Conservation (phyloP, 1,139 yeast genomes). For the Saccharomycopsis crataegensis region DNA sequence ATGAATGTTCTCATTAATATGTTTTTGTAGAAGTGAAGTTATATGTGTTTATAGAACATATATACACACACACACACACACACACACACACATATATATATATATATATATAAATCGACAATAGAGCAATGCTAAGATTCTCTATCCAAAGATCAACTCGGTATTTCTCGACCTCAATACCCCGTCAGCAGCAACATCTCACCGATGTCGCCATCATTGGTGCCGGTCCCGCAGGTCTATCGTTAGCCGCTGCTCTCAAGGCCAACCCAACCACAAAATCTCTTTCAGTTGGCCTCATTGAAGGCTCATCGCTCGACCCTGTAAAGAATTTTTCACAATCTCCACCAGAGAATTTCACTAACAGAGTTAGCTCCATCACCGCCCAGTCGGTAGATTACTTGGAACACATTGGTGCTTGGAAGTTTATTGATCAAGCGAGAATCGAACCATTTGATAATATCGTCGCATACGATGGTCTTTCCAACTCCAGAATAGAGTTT, state of each 20-base stretch:
- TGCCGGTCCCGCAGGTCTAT: conserved; percentile 96
- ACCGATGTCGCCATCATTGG: conserved; percentile 85
- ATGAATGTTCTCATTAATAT: too few species aligned
- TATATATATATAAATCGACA: background rate
- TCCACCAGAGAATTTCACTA: conserved; percentile 60
- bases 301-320: conserved; percentile 53
- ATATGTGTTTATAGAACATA: too few species aligned
- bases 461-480: conserved; percentile 79
- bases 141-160: background rate
- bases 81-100: too few species aligned
- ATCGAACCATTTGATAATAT: conserved; percentile 75
- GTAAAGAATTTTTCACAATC: conserved; percentile 43
- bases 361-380: conserved; percentile 80
- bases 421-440: conserved; percentile 57
- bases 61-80: too few species aligned
- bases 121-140: background rate
- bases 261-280: conserved; percentile 54
- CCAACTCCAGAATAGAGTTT: conserved; percentile 63
- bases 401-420: conserved; percentile 70
- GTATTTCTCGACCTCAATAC: background rate
- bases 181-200: background rate
- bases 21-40: too few species aligned
- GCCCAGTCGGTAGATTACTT: conserved; percentile 69
- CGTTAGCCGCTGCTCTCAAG: conserved; percentile 72
- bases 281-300: conserved; percentile 63